Percentiles rank a stretch among this genome's conserved stretches.
These are phyloP conservation scores for Podosphaera aphanis DNA, from an alignment of 2,329 filamentous ascomycete genomes.

Conservation along the genomic window DNA sequence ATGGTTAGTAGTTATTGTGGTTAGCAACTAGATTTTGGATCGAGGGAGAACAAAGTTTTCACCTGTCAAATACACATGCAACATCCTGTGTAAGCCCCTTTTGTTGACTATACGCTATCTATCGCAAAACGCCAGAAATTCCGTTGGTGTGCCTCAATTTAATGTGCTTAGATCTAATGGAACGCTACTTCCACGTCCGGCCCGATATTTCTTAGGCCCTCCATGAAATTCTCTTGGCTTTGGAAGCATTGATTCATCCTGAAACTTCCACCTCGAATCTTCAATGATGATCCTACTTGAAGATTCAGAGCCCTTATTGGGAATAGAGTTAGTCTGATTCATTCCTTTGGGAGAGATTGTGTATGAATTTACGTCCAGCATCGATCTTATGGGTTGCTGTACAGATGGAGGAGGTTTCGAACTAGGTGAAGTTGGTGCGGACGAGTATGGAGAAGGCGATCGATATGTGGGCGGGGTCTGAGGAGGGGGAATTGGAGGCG, in stretches of 20 bases:
- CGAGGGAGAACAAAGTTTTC: not conserved
- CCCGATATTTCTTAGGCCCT: constrained; percentile 58
- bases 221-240: constrained; percentile 63
- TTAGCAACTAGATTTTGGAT: not conserved
- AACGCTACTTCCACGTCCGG: constrained; percentile 80
- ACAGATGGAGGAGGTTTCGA: constrained; percentile 18
- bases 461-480: constrained; percentile 8
- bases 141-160: not conserved
- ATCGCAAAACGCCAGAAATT: not conserved
- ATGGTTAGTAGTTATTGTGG: not conserved
- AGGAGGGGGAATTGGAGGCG: constrained; percentile 20
- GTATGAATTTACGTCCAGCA: constrained; percentile 55
- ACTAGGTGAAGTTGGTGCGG: constrained; percentile 20
- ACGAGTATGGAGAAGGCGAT: constrained; percentile 18
- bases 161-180: constrained; percentile 53
- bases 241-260: constrained; percentile 57
- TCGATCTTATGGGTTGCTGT: constrained; percentile 28
- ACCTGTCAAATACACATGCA: not conserved
- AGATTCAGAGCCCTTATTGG: constrained; percentile 19
- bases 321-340: constrained; percentile 23
- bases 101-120: not conserved
- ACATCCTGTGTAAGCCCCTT: not conserved
- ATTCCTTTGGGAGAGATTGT: constrained; percentile 38
- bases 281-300: constrained; percentile 33
- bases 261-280: constrained; percentile 70